phyloP scores from a whole-genome alignment of 2,329 filamentous ascomycete genomes.

The Diaporthe humulicola region DNA sequence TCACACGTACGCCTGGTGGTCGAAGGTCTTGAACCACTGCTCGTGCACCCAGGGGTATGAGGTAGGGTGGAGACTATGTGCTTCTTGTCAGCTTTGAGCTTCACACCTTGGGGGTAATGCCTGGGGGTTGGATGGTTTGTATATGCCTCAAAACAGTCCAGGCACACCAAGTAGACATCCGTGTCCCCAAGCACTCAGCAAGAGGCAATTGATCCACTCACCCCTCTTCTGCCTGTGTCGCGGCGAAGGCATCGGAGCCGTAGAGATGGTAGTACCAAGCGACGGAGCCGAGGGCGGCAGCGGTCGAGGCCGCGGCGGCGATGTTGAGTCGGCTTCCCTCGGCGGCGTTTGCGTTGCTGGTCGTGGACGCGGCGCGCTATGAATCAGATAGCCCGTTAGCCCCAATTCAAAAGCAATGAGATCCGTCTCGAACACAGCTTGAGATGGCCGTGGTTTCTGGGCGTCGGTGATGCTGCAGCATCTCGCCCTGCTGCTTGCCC shows the following conservation, averaged over 20 bases:
- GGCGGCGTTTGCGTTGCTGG: conserved; percentile 78
- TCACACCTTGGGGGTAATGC: conserved; percentile 24
- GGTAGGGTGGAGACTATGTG: conserved; percentile 85
- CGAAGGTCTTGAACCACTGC: conserved; percentile 94
- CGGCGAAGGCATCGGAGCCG: conserved; percentile 87
- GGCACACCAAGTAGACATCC: conserved; percentile 3
- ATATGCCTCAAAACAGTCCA: conserved; percentile 36
- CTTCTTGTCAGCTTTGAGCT: conserved; percentile 46
- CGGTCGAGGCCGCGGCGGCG: conserved; percentile 87
- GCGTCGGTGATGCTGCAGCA: background rate
- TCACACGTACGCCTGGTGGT: conserved; percentile 89
- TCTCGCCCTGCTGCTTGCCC: background rate
- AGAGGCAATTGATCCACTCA: conserved; percentile 68
- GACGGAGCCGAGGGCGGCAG: conserved; percentile 87
- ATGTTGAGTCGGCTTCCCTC: conserved; percentile 79
- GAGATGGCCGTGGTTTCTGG: background rate
- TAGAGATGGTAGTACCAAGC: conserved; percentile 99
- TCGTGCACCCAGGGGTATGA: conserved; percentile 96
- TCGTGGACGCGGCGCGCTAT: conserved; percentile 78
- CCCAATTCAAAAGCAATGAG: conserved; percentile 10
- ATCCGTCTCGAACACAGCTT: conserved; percentile 20
- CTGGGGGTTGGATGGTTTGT: conserved; percentile 39
- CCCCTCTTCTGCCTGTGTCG: conserved; percentile 97
- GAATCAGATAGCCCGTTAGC: conserved; percentile 31
- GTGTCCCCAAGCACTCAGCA: background rate